phyloP scores from a whole-genome alignment of 495 filamentous ascomycete genomes.

The Penicillium samsonianum region DNA sequence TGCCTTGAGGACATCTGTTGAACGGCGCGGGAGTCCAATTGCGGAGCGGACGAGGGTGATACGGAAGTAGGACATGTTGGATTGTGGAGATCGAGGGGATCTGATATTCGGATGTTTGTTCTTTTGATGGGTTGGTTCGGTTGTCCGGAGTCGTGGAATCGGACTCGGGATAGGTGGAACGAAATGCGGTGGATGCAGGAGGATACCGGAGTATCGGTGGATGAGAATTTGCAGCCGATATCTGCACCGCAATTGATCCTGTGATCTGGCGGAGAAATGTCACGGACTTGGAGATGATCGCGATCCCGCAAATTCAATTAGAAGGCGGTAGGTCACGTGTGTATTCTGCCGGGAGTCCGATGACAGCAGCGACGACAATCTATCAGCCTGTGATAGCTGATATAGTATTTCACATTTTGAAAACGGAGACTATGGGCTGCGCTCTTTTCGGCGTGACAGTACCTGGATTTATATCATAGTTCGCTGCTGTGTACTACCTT shows the following conservation, averaged over 20 bases:
- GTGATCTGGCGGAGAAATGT: not conserved
- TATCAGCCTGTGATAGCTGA: not conserved
- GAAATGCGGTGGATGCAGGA: not conserved
- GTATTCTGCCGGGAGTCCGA: constrained; percentile 24
- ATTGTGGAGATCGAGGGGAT: constrained; percentile 2
- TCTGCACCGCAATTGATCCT: not conserved
- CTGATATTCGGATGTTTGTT: constrained; percentile 10
- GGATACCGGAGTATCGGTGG: not conserved
- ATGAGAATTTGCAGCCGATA: not conserved
- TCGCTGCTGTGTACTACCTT: not conserved
- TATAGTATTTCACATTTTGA: not conserved
- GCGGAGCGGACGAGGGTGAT: constrained; percentile 91
- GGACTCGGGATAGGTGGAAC: not conserved
- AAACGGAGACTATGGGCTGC: not conserved
- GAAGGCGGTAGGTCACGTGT: constrained; percentile 32
- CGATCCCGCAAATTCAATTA: constrained; percentile 22
- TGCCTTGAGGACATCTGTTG: constrained; percentile 79
- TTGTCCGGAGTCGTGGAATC: not conserved
- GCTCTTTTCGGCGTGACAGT: constrained; percentile 9
- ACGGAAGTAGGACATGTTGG: constrained; percentile 85
- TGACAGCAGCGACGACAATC: constrained; percentile 17
- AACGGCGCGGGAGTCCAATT: constrained; percentile 86
- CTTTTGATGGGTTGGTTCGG: constrained; percentile 2
- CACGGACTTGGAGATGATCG: constrained; percentile 4
- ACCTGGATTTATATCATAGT: constrained; percentile 2